Conservation (phyloP, 106 monocot genomes). For the Iris macrosiphon region DNA sequence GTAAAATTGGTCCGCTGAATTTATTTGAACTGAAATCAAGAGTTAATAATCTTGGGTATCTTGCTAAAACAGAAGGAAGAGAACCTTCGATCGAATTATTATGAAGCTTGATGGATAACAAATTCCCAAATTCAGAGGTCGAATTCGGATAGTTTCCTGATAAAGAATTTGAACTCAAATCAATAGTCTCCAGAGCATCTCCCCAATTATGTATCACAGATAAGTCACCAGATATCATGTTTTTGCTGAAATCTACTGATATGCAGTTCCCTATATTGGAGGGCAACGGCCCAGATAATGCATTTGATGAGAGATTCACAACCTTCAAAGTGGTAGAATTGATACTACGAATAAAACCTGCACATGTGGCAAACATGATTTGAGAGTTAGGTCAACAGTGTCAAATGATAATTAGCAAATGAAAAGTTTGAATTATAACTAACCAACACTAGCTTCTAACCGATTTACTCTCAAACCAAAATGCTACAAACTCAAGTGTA, state of each 20-base stretch:
- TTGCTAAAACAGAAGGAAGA: constrained; percentile 63
- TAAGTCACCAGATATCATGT: constrained; percentile 52
- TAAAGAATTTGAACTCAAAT: constrained; percentile 74
- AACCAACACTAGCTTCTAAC: no score
- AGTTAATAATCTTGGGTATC: constrained; percentile 34
- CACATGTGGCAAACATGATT: constrained; percentile 4
- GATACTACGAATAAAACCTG: constrained; percentile 53
- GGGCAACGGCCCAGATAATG: constrained; percentile 61
- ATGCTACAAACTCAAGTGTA: no score
- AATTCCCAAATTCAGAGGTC: constrained; percentile 29
- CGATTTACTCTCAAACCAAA: no score
- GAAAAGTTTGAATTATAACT: no score
- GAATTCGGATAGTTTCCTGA: constrained; percentile 49
- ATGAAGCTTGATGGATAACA: constrained; percentile 48
- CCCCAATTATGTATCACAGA: constrained; percentile 58
- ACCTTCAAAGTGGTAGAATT: constrained; percentile 64
- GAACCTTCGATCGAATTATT: constrained; percentile 65
- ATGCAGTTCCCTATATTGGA: constrained; percentile 33
- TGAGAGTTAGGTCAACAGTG: no score
- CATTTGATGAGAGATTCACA: constrained; percentile 85
- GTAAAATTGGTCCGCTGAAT: constrained; percentile 41
- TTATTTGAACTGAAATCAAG: constrained; percentile 64
- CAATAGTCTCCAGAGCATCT: constrained; percentile 44
- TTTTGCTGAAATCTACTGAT: constrained; percentile 65
- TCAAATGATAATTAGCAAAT: no score